These are phyloP conservation scores for Aspergillus avenaceus DNA, from an alignment of 495 filamentous ascomycete genomes.

Conservation along the genomic window DNA sequence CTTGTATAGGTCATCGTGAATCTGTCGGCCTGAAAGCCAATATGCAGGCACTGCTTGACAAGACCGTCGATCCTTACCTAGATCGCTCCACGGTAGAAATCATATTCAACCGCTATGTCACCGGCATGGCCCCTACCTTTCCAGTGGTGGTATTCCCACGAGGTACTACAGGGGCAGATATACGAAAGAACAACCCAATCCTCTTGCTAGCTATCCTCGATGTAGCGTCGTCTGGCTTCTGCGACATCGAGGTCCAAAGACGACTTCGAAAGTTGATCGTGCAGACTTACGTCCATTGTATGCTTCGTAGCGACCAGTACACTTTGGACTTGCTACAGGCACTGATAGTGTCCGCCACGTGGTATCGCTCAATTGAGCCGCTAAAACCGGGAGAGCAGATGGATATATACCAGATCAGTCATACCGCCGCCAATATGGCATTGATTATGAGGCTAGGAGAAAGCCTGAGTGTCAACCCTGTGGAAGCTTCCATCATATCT, in stretches of 20 bases:
- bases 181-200: slow-evolving; percentile 62
- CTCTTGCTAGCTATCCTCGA: slow-evolving; percentile 70
- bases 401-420: slow-evolving; percentile 78
- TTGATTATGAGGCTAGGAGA: slow-evolving; percentile 70
- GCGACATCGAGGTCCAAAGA: slow-evolving; percentile 44
- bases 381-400: slow-evolving; percentile 57
- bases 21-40: background rate
- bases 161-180: slow-evolving; percentile 53
- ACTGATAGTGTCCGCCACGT: slow-evolving; percentile 60
- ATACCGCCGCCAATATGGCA: slow-evolving; percentile 74
- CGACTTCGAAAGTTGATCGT: slow-evolving; percentile 61
- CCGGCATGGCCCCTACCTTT: slow-evolving; percentile 59
- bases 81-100: background rate
- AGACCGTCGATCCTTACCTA: background rate
- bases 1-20: no score
- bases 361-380: slow-evolving; percentile 72
- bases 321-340: slow-evolving; percentile 75
- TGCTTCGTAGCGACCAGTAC: slow-evolving; percentile 67
- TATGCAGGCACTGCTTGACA: background rate
- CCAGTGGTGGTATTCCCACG: slow-evolving; percentile 66
- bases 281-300: slow-evolving; percentile 60
- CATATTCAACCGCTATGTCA: slow-evolving; percentile 56
- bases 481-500: no score
- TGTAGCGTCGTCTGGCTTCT: slow-evolving; percentile 47
- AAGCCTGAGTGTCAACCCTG: background rate